phyloP scores from a whole-genome alignment of 805 yeast species.

The Schwanniomyces vanrijiae region DNA sequence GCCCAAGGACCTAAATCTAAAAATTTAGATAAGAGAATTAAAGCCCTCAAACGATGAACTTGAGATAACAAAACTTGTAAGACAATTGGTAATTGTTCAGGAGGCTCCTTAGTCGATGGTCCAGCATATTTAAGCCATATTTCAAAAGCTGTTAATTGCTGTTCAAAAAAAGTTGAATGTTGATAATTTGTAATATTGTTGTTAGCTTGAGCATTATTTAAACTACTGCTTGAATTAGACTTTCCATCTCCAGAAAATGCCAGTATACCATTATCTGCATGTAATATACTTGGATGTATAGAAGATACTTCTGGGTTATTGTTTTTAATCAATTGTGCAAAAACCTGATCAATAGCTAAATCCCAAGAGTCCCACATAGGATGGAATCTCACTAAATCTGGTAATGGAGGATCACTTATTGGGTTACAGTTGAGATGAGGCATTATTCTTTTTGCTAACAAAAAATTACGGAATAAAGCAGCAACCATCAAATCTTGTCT shows the following conservation, averaged over 20 bases:
- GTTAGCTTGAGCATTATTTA: conserved; percentile 5
- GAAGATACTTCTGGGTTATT: conserved; percentile 22
- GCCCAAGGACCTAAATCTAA: conserved; percentile 98
- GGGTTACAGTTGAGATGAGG: conserved; percentile 93
- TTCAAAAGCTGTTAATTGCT: conserved; percentile 93
- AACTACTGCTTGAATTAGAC: background rate
- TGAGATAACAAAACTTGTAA: conserved; percentile 91
- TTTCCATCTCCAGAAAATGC: background rate
- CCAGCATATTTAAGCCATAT: conserved; percentile 90
- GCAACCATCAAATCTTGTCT: conserved; percentile 97
- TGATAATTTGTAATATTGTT: conserved; percentile 56
- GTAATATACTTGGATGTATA: conserved; percentile 17
- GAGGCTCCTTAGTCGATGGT: conserved; percentile 78
- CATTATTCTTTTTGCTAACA: conserved; percentile 91
- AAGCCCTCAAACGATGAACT: conserved; percentile 87
- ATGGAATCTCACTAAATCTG: conserved; percentile 76
- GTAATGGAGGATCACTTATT: conserved; percentile 88
- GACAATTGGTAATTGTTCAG: conserved; percentile 93
- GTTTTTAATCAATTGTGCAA: conserved; percentile 63
- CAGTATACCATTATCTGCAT: conserved; percentile 14
- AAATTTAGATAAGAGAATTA: conserved; percentile 79
- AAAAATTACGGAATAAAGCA: conserved; percentile 88
- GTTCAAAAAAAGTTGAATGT: conserved; percentile 93
- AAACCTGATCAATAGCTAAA: conserved; percentile 90
- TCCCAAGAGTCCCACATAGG: conserved; percentile 99